These are phyloP conservation scores for Jamesozyma jinghongensis DNA, from an alignment of 805 yeast species.

Conservation along the genomic window DNA sequence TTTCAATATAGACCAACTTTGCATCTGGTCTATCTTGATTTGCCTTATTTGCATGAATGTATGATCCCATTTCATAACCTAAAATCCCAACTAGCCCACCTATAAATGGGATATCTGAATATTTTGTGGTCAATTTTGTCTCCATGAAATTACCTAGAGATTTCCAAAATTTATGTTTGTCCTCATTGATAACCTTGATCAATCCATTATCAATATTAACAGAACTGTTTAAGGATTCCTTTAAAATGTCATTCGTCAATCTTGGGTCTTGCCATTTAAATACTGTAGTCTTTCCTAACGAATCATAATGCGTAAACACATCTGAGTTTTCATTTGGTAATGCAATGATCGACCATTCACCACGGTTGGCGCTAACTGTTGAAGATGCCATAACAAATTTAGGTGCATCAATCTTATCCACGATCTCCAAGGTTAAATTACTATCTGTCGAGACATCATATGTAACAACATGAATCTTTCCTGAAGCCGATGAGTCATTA, in stretches of 20 bases:
- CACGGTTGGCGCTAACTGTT: slow-evolving; percentile 41
- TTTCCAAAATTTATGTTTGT: slow-evolving; percentile 23
- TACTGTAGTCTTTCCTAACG: slow-evolving; percentile 26
- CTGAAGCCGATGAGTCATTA: neutral
- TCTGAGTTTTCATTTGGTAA: slow-evolving; percentile 40
- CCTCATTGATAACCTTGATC: slow-evolving; percentile 13
- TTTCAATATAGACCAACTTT: slow-evolving; percentile 60
- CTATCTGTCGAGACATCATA: slow-evolving; percentile 12
- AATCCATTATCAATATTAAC: neutral
- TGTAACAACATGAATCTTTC: slow-evolving; percentile 4
- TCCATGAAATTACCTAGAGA: slow-evolving; percentile 24
- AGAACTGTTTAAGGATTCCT: neutral
- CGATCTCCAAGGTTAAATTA: slow-evolving; percentile 37
- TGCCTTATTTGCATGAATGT: slow-evolving; percentile 15
- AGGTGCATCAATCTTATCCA: slow-evolving; percentile 36
- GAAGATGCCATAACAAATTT: slow-evolving; percentile 57
- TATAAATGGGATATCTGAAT: slow-evolving; percentile 55
- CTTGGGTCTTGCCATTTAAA: slow-evolving; percentile 24
- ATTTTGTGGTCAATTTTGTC: slow-evolving; percentile 7
- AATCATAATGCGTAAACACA: slow-evolving; percentile 55
- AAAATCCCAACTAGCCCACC: slow-evolving; percentile 90
- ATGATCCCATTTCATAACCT: slow-evolving; percentile 80
- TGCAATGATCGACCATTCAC: slow-evolving; percentile 83
- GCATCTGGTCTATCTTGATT: slow-evolving; percentile 50
- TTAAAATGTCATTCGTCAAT: slow-evolving; percentile 7